Conservation (phyloP, 139 green algal species). For the Astrephomene gubernaculifera region DNA sequence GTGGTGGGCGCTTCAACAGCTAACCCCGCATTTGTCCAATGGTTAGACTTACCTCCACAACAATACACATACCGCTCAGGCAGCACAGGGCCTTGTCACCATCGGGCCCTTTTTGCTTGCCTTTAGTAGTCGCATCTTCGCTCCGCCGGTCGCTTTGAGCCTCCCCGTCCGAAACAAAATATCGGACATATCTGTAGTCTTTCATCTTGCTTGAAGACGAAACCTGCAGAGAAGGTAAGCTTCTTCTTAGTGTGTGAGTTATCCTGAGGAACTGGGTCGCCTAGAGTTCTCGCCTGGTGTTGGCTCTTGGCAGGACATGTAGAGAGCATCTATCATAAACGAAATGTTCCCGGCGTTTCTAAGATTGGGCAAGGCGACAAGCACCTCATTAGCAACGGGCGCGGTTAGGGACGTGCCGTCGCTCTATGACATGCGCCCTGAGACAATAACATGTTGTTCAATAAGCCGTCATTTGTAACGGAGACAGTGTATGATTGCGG, state of each 20-base stretch:
- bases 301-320: background rate
- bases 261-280: background rate
- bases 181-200: background rate
- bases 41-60: too few relatives aligned
- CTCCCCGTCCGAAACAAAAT: background rate
- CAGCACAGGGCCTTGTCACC: conserved; percentile 35
- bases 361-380: background rate
- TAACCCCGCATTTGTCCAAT: too few relatives aligned
- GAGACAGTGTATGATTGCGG: background rate
- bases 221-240: background rate
- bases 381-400: conserved; percentile 5
- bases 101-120: conserved; percentile 30
- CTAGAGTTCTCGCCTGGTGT: background rate
- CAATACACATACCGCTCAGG: background rate
- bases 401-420: background rate
- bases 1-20: too few relatives aligned
- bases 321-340: background rate
- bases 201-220: background rate
- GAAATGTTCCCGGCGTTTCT: background rate
- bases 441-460: background rate
- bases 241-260: background rate
- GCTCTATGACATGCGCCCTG: background rate
- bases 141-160: conserved; percentile 15
- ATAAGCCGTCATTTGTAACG: background rate
- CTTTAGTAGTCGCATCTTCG: conserved; percentile 25